A percentile compares a stretch with the other conserved stretches of the same genome.
These are phyloP conservation scores for Melanomma pulvis-pyrius DNA, from an alignment of 495 filamentous ascomycete genomes.

Conservation along the genomic window DNA sequence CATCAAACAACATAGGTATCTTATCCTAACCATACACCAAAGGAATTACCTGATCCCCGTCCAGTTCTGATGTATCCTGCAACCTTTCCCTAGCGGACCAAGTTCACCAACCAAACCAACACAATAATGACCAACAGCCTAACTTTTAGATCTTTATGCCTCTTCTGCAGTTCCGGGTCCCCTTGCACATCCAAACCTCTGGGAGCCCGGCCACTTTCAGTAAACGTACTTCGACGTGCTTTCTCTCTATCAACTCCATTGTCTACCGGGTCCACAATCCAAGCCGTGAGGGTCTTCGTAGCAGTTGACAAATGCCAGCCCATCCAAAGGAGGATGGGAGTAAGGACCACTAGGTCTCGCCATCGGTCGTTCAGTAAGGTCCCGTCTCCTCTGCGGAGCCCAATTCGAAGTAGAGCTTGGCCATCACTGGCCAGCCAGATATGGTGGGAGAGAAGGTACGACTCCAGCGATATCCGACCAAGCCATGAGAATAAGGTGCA, in stretches of 20 bases:
- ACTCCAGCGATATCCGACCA: constrained; percentile 59
- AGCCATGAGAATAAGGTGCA: constrained; percentile 56
- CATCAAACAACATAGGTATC: too few species aligned
- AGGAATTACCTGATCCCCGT: too few species aligned
- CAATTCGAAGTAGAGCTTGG: constrained; percentile 56
- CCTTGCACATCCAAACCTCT: too few species aligned
- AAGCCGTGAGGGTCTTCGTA: constrained; percentile 13
- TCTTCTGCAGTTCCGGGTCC: background rate
- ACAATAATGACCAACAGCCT: constrained; percentile 7
- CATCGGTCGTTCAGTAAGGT: constrained; percentile 29
- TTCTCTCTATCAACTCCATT: background rate
- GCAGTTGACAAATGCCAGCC: constrained; percentile 9
- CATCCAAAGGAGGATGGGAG: constrained; percentile 34
- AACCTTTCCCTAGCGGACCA: background rate
- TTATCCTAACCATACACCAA: background rate
- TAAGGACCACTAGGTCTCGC: constrained; percentile 33
- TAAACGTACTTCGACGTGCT: constrained; percentile 2
- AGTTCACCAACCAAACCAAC: background rate
- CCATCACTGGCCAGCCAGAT: constrained; percentile 65
- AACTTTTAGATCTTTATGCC: background rate
- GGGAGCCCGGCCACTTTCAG: background rate
- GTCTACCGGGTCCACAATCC: constrained; percentile 9
- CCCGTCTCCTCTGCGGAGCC: constrained; percentile 44
- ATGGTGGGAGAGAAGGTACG: constrained; percentile 63
- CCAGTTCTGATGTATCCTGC: too few species aligned